Percentiles rank a stretch among this genome's conserved stretches.
Evolutionary conservation across 129 eudicot genomes (phyloP).

Genomic region (Saussurea involucrata): DNA sequence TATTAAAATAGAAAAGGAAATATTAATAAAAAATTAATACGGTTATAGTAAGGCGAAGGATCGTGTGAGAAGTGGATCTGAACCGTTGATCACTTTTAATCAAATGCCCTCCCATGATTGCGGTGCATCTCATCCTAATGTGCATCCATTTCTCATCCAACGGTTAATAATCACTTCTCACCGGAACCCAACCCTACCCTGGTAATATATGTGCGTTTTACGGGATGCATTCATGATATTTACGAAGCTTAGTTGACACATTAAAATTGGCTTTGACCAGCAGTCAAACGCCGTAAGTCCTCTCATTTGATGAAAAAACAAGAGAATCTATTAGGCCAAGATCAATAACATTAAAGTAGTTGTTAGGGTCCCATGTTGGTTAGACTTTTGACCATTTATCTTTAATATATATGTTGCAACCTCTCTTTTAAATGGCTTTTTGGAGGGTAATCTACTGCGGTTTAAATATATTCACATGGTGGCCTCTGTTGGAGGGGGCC

Average conservation of each 20-base stretch:
- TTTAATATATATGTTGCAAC: no score
- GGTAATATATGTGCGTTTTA: not conserved
- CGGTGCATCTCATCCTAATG: no score
- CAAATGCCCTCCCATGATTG: no score
- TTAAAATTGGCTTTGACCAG: not conserved
- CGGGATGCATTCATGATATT: not conserved
- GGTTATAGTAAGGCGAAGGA: no score
- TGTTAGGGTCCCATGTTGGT: not conserved
- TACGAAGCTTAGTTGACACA: not conserved
- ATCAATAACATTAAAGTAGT: not conserved
- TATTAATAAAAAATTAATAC: not conserved
- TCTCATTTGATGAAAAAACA: not conserved
- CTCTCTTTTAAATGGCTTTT: not conserved
- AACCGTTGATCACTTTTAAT: no score
- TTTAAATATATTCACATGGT: not conserved
- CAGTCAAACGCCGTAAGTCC: not conserved
- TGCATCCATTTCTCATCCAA: no score
- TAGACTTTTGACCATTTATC: not conserved
- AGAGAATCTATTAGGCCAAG: not conserved
- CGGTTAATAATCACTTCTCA: no score
- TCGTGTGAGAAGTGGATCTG: no score
- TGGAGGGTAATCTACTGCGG: not conserved
- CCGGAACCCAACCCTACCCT: no score
- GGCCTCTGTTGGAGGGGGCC: not conserved
- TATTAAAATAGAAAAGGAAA: not conserved